Percentiles rank a stretch among this genome's conserved stretches.
Conservation (phyloP, 139 green algal genomes). For the Chlamydomonas incerta region DNA sequence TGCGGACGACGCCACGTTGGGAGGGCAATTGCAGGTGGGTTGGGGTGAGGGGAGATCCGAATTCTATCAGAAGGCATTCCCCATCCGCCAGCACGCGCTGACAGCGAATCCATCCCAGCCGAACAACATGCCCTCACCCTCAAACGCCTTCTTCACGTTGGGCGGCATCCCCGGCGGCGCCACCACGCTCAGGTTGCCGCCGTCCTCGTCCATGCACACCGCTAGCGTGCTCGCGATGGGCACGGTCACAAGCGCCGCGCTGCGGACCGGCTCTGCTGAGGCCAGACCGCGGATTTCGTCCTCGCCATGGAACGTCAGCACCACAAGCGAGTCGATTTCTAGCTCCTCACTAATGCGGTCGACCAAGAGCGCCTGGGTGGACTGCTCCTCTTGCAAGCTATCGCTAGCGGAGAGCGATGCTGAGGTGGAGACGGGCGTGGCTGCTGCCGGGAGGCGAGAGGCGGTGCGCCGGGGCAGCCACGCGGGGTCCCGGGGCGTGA, state of each 20-base stretch:
- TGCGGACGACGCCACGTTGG: too few relatives aligned
- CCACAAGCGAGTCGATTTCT: neutral
- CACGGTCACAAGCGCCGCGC: constrained; percentile 8
- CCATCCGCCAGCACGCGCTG: too few relatives aligned
- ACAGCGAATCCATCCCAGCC: too few relatives aligned
- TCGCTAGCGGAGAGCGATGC: too few relatives aligned
- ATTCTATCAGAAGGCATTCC: too few relatives aligned
- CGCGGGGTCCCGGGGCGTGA: too few relatives aligned
- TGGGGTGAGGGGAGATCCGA: too few relatives aligned
- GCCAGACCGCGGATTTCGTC: constrained; percentile 11
- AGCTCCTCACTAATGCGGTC: neutral
- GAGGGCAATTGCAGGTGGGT: too few relatives aligned
- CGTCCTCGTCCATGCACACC: neutral
- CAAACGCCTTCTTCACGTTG: constrained; percentile 36
- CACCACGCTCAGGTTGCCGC: neutral
- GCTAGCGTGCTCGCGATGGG: constrained; percentile 26
- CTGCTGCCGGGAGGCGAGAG: too few relatives aligned
- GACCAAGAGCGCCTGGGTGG: neutral
- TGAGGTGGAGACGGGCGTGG: too few relatives aligned
- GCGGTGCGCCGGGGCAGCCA: too few relatives aligned
- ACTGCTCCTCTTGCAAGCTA: neutral
- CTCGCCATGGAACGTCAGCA: neutral
- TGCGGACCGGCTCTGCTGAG: neutral
- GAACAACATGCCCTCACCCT: too few relatives aligned
- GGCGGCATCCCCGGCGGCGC: constrained; percentile 5